A percentile compares a stretch with the other conserved stretches of the same genome.
These are phyloP conservation scores for Spathaspora arborariae DNA, from an alignment of 805 yeast genomes.

Conservation along the genomic window DNA sequence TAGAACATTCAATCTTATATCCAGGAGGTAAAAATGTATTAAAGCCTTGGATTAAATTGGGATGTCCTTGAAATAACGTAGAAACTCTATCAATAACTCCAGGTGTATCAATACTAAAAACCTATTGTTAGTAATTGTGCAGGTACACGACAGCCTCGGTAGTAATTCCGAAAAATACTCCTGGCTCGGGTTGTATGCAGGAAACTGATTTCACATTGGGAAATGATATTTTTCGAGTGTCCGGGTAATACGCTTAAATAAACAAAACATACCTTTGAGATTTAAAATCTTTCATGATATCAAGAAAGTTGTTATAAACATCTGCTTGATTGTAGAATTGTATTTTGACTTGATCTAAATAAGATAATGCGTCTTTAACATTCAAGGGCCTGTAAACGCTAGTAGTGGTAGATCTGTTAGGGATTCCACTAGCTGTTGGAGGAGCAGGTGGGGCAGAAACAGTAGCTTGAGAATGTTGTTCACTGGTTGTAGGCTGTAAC, in stretches of 20 bases:
- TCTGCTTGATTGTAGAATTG: conserved; percentile 92
- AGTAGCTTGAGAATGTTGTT: conserved; percentile 10
- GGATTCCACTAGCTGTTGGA: conserved; percentile 29
- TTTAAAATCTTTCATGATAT: conserved; percentile 98
- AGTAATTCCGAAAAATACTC: neutral
- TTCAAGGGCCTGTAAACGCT: conserved; percentile 73
- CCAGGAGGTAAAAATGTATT: conserved; percentile 98
- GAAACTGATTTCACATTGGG: neutral
- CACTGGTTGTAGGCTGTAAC: conserved; percentile 25
- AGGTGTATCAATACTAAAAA: conserved; percentile 79
- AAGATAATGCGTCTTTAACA: conserved; percentile 93
- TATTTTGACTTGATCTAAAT: conserved; percentile 90
- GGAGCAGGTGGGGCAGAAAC: conserved; percentile 14
- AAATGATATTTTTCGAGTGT: neutral
- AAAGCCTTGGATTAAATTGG: conserved; percentile 91
- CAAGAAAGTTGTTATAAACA: conserved; percentile 92
- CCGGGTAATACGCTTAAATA: neutral
- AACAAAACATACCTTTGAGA: conserved; percentile 64
- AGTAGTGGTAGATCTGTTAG: conserved; percentile 39
- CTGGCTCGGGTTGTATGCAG: neutral
- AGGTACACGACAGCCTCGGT: neutral
- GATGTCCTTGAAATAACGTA: conserved; percentile 86
- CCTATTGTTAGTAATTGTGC: conserved; percentile 13
- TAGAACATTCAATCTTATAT: conserved; percentile 85
- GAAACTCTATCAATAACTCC: conserved; percentile 98